Evolutionary conservation across 768 basidiomycete genomes (phyloP), one percentile per base, ranked within the genome.

Genomic region (Panaeolus papilionaceus): DNA sequence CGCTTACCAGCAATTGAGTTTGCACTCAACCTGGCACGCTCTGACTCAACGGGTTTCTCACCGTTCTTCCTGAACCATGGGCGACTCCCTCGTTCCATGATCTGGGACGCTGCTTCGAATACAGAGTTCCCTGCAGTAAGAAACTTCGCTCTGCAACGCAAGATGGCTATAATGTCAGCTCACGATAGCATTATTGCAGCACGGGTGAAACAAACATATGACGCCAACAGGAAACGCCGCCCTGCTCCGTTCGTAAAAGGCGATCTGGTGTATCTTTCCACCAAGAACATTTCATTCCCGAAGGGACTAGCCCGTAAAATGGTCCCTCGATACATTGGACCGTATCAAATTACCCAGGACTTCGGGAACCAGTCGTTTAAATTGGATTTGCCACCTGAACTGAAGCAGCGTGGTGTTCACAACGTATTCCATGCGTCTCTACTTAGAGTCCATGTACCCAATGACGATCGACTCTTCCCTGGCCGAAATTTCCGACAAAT

Each of bases 381-480:
- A n/a, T n/a, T n/a, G n/a, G n/a, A n/a, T n/a, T n/a, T n/a, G n/a
- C n/a, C n/a, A n/a, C n/a, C n/a, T 38, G 8, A n/a, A n/a, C n/a
- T 16, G 6, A 49, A 62, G n/a, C 75, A 67, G 8, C 38, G 66
- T 6, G 75, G 72, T 14, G 65, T 73, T 1, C 67, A 71, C 42
- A 61, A 73, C 47, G 64, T 72, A 9, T 73, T 72, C 69, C 81
- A 85, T 64, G 70, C 76, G 0, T 79, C 71, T 1, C 66, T 79
- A 14, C 72, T 85, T 0, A 18, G 73, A 0, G 71, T 73, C 0
- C 77, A 79, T 40, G 8, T 72, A 2, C 72, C 79, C 0, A 85
- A 84, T 67, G 78, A 85, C 64, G 69, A 77, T 38, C 0, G 64
- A 0, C 62, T 76, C 0, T 85, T 84, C 70, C 83, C 83, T 1